Percentiles rank a stretch among this genome's conserved stretches.
These are phyloP conservation scores for Fusarium circinatum DNA, from an alignment of 2,329 filamentous ascomycete genomes.

Conservation along the genomic window DNA sequence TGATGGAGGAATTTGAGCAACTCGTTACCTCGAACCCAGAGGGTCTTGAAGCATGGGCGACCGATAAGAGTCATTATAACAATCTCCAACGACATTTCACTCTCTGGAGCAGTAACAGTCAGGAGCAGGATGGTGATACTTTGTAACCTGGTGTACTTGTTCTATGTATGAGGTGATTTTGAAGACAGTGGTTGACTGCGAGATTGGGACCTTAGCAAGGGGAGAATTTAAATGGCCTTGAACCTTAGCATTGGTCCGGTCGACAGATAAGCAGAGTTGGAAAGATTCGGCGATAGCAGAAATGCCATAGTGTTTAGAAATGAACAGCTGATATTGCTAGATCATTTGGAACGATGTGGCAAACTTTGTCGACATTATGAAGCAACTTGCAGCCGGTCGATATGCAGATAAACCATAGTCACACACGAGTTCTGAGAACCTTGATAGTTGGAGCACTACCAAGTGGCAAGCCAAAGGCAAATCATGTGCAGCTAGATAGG, in stretches of 20 bases:
- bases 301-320: background rate
- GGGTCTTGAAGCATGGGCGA: background rate
- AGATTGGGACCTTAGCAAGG: background rate
- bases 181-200: background rate
- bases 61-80: background rate
- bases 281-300: background rate
- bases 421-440: too few relatives aligned
- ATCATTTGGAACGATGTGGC: background rate
- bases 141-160: background rate
- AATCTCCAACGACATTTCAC: rapidly evolving
- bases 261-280: background rate
- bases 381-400: background rate
- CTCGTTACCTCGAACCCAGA: background rate
- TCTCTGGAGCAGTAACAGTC: background rate
- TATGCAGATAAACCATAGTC: background rate
- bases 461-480: background rate
- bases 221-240: background rate
- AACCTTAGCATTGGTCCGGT: background rate
- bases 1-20: background rate
- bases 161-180: background rate
- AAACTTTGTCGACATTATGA: background rate
- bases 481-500: background rate
- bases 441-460: too few relatives aligned
- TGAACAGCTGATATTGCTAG: background rate
- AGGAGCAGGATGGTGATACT: background rate